phyloP scores from a whole-genome alignment of 2,329 filamentous ascomycete species.

The Hysterium pulicare region DNA sequence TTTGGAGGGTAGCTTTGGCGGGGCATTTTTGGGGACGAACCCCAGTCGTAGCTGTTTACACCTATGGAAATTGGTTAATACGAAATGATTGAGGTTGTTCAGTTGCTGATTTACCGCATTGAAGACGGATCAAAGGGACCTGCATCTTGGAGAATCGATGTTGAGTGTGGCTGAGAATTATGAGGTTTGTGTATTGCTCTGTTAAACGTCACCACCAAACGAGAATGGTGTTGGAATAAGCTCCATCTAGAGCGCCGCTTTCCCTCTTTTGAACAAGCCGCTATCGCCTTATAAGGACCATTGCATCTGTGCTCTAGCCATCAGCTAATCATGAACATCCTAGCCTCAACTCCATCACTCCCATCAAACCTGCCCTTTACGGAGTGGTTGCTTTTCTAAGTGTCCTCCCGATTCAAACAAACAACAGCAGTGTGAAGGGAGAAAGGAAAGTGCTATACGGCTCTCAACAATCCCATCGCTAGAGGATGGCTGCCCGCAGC shows the following conservation, averaged over 20 bases:
- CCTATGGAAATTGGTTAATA: constrained; percentile 54
- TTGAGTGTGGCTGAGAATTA: constrained; percentile 3
- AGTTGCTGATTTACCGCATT: constrained; percentile 56
- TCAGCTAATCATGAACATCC: no score
- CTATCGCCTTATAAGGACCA: constrained; percentile 1
- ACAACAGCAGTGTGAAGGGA: no score
- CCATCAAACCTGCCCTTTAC: no score
- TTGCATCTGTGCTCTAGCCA: not conserved
- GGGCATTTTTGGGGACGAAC: constrained; percentile 40
- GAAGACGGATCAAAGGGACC: constrained; percentile 78
- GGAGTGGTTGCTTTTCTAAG: no score
- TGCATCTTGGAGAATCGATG: constrained; percentile 25
- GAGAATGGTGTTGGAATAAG: constrained; percentile 7
- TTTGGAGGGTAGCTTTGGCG: constrained; percentile 15
- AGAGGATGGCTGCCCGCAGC: constrained; percentile 48
- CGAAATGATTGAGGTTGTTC: constrained; percentile 16
- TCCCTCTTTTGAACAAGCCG: constrained; percentile 1
- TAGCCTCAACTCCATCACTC: no score
- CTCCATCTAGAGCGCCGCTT: not conserved
- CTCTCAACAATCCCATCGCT: no score
- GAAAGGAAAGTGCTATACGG: no score
- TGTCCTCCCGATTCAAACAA: no score
- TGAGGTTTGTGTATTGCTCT: not conserved
- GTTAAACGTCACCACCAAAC: constrained; percentile 1
- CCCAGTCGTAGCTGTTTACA: constrained; percentile 99